phyloP scores from a whole-genome alignment of 192 early-diverging fungal species.

The Coemansia sp. region DNA sequence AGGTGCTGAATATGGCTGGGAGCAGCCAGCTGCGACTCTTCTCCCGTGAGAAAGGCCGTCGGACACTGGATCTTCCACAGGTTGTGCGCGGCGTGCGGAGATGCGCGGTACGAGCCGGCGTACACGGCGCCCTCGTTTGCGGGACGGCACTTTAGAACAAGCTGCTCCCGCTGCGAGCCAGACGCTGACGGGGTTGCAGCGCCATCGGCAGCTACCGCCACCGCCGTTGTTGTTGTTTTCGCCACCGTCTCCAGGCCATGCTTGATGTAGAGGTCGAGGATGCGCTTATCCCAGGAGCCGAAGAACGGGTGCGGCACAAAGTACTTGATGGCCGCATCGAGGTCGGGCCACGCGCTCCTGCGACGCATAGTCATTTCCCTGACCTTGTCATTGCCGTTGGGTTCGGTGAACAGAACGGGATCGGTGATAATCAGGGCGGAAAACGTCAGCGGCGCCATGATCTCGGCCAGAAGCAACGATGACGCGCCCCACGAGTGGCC shows the following conservation, averaged over 20 bases:
- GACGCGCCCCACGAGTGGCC: constrained; percentile 54
- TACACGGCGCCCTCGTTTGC: constrained; percentile 33
- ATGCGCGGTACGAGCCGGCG: constrained; percentile 16
- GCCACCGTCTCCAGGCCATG: constrained; percentile 20
- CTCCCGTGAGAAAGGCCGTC: constrained; percentile 35
- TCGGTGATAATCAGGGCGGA: constrained; percentile 32
- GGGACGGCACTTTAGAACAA: constrained; percentile 44
- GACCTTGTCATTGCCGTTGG: background rate
- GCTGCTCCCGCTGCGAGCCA: background rate
- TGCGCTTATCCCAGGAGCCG: constrained; percentile 29
- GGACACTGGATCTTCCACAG: constrained; percentile 34
- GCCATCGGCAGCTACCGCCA: background rate
- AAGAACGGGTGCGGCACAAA: constrained; percentile 43
- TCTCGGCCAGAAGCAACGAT: constrained; percentile 40
- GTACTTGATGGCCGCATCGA: constrained; percentile 16
- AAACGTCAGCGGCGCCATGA: constrained; percentile 33
- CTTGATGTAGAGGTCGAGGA: constrained; percentile 32
- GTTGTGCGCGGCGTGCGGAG: constrained; percentile 13
- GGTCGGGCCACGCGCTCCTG: constrained; percentile 20
- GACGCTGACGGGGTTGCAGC: too few relatives aligned
- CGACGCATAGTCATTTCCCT: constrained; percentile 20
- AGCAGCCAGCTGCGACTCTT: constrained; percentile 20
- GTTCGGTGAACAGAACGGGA: constrained; percentile 21
- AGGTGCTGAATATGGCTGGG: constrained; percentile 14
- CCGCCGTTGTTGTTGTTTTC: too few relatives aligned